These are phyloP conservation scores for Blastobotrys proliferans DNA, from an alignment of 1,139 yeast genomes.

Conservation along the genomic window DNA sequence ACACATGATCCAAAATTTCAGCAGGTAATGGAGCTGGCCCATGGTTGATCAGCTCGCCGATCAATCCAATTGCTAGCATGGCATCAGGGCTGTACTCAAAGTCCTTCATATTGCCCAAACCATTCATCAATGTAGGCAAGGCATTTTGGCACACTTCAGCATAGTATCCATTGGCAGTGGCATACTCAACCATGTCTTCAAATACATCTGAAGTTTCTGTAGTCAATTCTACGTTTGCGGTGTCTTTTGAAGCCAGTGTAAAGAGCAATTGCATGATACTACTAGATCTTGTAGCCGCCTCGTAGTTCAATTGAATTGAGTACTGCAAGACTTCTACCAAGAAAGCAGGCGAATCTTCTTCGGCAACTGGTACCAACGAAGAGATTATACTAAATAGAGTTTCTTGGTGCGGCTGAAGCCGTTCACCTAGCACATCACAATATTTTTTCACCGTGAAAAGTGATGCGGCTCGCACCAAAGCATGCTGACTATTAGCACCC, in stretches of 20 bases:
- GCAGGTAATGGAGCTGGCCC: slow-evolving; percentile 45
- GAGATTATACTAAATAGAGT: slow-evolving; percentile 39
- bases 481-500: slow-evolving; percentile 9
- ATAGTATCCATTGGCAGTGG: slow-evolving; percentile 41
- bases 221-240: slow-evolving; percentile 66
- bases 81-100: slow-evolving; percentile 46
- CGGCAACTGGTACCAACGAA: slow-evolving; percentile 57
- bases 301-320: slow-evolving; percentile 47
- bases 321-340: slow-evolving; percentile 66
- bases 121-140: slow-evolving; percentile 29
- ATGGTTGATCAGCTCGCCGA: slow-evolving; percentile 53
- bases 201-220: slow-evolving; percentile 60
- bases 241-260: slow-evolving; percentile 63
- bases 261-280: slow-evolving; percentile 54
- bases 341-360: slow-evolving; percentile 76
- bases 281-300: slow-evolving; percentile 39
- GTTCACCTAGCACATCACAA: slow-evolving; percentile 3
- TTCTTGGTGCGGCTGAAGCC: slow-evolving; percentile 17
- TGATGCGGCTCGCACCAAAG: slow-evolving; percentile 12
- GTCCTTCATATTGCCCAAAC: slow-evolving; percentile 15
- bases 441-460: slow-evolving; percentile 12
- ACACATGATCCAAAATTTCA: slow-evolving; percentile 46
- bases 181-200: slow-evolving; percentile 49
- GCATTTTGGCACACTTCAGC: slow-evolving; percentile 46
- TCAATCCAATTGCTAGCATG: slow-evolving; percentile 62